Evolutionary conservation across 1,284 basidiomycete species (phyloP).

Genomic region (Puccinia novopanici): DNA sequence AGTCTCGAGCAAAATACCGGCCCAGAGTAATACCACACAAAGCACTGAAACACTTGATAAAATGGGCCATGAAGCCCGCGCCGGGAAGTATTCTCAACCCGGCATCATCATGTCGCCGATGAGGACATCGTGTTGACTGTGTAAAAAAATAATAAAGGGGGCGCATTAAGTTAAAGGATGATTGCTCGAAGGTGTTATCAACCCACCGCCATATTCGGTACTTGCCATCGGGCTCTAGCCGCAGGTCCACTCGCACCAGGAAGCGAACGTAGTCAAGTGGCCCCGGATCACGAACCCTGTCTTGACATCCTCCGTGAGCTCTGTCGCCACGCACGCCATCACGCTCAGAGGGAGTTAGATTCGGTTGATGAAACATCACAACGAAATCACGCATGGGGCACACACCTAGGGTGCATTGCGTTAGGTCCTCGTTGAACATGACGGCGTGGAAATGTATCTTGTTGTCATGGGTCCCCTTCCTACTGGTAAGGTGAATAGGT

Average conservation of each 20-base stretch:
- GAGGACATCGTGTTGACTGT: conserved; percentile 35
- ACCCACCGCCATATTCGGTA: conserved; percentile 35
- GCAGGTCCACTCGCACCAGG: conserved; percentile 17
- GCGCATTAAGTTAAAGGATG: no score
- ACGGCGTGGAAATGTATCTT: conserved; percentile 46
- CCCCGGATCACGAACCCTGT: not conserved
- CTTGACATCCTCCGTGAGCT: conserved; percentile 1
- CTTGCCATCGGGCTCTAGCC: conserved; percentile 14
- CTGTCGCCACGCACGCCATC: not conserved
- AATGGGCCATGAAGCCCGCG: not conserved
- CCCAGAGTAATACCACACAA: not conserved
- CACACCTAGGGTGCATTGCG: conserved; percentile 27
- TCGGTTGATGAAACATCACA: not conserved
- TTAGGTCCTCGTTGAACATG: conserved; percentile 46
- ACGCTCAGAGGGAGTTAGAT: not conserved
- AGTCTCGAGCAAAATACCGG: not conserved
- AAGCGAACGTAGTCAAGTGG: not conserved
- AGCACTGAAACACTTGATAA: not conserved
- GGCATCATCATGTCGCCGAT: conserved; percentile 11
- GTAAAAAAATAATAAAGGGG: not conserved
- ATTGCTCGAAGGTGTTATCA: not conserved
- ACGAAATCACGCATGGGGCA: no score
- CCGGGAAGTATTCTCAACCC: conserved; percentile 13
- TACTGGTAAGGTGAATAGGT: not conserved
- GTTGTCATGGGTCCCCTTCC: not conserved